Percentiles rank a stretch among this genome's conserved stretches.
phyloP scores from a whole-genome alignment of 2,329 filamentous ascomycete species.

The Sarocladiaceae sp. region DNA sequence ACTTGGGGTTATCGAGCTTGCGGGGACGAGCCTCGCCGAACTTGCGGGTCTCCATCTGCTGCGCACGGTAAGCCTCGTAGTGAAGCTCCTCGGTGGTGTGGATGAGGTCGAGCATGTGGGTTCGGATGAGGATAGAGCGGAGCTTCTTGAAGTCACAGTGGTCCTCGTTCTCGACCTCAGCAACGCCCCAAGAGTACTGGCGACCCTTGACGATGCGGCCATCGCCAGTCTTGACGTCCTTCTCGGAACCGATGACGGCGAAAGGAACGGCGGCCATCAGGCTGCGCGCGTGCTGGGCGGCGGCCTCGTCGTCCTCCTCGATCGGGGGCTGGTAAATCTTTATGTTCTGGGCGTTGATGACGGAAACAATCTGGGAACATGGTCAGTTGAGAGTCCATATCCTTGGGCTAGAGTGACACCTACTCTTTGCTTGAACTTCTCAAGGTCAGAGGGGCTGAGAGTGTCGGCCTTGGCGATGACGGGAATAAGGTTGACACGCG shows the following conservation, averaged over 20 bases:
- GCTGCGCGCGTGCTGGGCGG: slow-evolving; percentile 87
- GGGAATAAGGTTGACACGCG: slow-evolving; percentile 95
- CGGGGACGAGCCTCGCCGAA: slow-evolving; percentile 95
- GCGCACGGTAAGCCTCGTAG: slow-evolving; percentile 97
- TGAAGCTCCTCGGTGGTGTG: slow-evolving; percentile 99
- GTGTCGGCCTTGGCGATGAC: slow-evolving; percentile 99
- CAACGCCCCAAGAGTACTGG: slow-evolving; percentile 98
- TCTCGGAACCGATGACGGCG: slow-evolving; percentile 97
- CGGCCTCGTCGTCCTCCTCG: slow-evolving; percentile 96
- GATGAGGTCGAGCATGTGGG: slow-evolving; percentile 99
- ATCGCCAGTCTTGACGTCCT: slow-evolving; percentile 95
- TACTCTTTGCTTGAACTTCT: slow-evolving; percentile 93
- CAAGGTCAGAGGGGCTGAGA: slow-evolving; percentile 83
- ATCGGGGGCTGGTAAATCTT: slow-evolving; percentile 98
- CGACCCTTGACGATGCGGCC: slow-evolving; percentile 97
- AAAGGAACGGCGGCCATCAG: slow-evolving; percentile 98
- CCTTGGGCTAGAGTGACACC: slow-evolving; percentile 23
- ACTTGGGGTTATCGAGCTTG: slow-evolving; percentile 99
- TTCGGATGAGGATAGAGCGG: slow-evolving; percentile 95
- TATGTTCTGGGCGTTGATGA: slow-evolving; percentile 97
- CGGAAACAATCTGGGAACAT: slow-evolving; percentile 68
- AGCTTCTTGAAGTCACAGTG: slow-evolving; percentile 99
- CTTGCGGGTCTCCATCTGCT: slow-evolving; percentile 99
- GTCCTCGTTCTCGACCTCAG: slow-evolving; percentile 98
- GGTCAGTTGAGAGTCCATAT: slow-evolving; percentile 19